phyloP scores from a whole-genome alignment of 2,329 filamentous ascomycete genomes.

The Colletotrichum melonis region DNA sequence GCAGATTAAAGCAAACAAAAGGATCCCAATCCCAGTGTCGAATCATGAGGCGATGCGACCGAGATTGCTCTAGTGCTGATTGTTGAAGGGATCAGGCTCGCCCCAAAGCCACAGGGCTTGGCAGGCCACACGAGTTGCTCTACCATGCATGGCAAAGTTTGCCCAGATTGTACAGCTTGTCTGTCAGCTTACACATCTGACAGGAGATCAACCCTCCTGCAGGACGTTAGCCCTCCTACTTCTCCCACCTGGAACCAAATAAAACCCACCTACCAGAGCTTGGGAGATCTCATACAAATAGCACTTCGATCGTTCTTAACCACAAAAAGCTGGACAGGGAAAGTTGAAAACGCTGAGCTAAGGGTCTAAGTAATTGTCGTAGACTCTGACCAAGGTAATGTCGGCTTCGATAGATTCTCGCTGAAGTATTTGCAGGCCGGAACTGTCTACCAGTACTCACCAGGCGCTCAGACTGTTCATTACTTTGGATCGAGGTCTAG shows the following conservation, averaged over 20 bases:
- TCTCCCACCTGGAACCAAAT: background rate
- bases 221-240: background rate
- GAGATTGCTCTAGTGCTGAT: conserved; percentile 12
- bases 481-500: no score
- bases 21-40: background rate
- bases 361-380: no score
- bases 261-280: background rate
- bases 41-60: background rate
- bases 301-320: background rate
- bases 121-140: background rate
- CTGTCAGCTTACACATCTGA: conserved; percentile 23
- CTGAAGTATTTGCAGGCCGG: no score
- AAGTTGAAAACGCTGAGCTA: no score
- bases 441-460: no score
- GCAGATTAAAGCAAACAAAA: background rate
- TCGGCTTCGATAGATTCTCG: no score
- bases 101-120: conserved; percentile 10
- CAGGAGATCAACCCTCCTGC: background rate
- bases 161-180: background rate
- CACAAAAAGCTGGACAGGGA: no score
- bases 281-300: background rate
- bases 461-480: no score
- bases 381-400: no score
- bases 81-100: background rate
- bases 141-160: no score